Conservation (phyloP, 768 basidiomycete species). For the Galerina marginata region DNA sequence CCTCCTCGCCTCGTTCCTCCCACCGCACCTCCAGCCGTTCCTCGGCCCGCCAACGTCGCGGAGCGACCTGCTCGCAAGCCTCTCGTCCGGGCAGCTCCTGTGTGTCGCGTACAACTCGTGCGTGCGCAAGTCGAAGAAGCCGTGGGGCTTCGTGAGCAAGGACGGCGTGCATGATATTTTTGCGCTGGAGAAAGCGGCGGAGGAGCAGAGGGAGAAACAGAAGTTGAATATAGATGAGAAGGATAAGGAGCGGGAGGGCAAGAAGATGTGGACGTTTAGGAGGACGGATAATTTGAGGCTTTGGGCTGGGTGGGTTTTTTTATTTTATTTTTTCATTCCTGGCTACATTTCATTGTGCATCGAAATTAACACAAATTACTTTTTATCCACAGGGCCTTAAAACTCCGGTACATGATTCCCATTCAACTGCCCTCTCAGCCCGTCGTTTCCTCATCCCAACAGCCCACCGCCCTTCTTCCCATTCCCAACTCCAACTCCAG, state of each 20-base stretch:
- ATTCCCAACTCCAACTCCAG: slow-evolving; percentile 21
- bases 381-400: slow-evolving; percentile 63
- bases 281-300: slow-evolving; percentile 84
- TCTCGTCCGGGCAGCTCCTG: slow-evolving; percentile 81
- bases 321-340: not conserved
- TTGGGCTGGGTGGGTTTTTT: slow-evolving; percentile 76
- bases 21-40: slow-evolving; percentile 51
- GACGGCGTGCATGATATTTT: slow-evolving; percentile 83
- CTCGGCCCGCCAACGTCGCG: slow-evolving; percentile 39
- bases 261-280: slow-evolving; percentile 82
- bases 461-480: slow-evolving; percentile 21
- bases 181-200: slow-evolving; percentile 59
- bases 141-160: slow-evolving; percentile 86
- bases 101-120: slow-evolving; percentile 83
- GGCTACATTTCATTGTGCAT: not conserved
- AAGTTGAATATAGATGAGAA: slow-evolving; percentile 41
- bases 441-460: slow-evolving; percentile 23
- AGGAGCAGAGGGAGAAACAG: slow-evolving; percentile 49
- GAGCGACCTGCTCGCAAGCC: slow-evolving; percentile 52
- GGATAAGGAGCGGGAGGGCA: slow-evolving; percentile 43
- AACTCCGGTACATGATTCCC: slow-evolving; percentile 80
- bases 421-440: slow-evolving; percentile 57
- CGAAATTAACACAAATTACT: not conserved
- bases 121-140: slow-evolving; percentile 79
- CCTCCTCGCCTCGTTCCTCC: slow-evolving; percentile 64